Conservation (phyloP, 1,284 basidiomycete species). For the Cryptococcus deneoformans region DNA sequence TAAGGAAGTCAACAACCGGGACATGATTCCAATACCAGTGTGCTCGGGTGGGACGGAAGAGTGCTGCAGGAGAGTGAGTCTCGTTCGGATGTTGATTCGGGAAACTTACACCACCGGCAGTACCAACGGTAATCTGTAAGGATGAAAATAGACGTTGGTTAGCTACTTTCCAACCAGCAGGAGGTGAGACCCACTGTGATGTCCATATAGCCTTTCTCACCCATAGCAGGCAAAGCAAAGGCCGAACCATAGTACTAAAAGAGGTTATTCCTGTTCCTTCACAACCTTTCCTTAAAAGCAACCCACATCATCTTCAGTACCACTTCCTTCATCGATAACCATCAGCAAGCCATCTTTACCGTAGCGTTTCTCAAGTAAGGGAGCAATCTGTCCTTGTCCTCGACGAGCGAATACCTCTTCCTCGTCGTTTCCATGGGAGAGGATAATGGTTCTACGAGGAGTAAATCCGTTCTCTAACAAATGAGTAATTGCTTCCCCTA, state of each 20-base stretch:
- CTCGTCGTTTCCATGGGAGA: conserved; percentile 46
- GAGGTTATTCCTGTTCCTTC: too few relatives aligned
- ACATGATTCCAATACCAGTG: conserved; percentile 52
- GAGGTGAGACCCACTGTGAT: conserved; percentile 20
- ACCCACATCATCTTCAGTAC: conserved; percentile 7
- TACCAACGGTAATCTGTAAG: conserved; percentile 39
- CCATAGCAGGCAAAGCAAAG: conserved; percentile 41
- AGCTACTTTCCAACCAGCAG: neutral
- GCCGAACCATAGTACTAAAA: conserved; percentile 35
- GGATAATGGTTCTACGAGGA: conserved; percentile 45
- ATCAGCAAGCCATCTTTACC: conserved; percentile 43
- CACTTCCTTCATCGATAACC: conserved; percentile 49
- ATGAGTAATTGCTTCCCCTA: conserved; percentile 46
- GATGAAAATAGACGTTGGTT: neutral
- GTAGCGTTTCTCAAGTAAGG: conserved; percentile 33
- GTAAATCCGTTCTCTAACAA: conserved; percentile 39
- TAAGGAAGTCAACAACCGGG: conserved; percentile 44
- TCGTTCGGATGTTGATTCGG: neutral
- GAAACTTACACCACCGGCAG: conserved; percentile 41
- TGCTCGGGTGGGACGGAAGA: conserved; percentile 51
- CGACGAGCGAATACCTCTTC: conserved; percentile 47
- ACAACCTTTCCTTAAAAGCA: neutral
- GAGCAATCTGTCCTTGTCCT: conserved; percentile 45
- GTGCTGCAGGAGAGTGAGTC: conserved; percentile 36
- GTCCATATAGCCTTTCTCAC: conserved; percentile 48